Conservation (phyloP, 75 land plant genomes). For the Picea sitchensis region DNA sequence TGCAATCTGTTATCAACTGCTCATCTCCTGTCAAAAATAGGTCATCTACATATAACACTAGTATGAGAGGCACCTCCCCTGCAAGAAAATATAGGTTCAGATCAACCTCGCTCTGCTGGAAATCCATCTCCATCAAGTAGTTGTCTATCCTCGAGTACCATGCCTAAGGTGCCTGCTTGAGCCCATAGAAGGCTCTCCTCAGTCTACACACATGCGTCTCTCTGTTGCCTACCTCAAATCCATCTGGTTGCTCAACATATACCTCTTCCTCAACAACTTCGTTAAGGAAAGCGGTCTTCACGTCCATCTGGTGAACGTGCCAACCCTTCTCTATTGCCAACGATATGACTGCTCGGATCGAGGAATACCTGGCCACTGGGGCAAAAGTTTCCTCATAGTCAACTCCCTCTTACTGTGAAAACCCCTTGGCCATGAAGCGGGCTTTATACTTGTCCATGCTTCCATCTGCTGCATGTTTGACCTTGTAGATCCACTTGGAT, state of each 20-base stretch:
- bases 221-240: too few relatives aligned
- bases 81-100: too few relatives aligned
- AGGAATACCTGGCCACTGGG: slow-evolving; percentile 7
- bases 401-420: background rate
- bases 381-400: slow-evolving; percentile 15
- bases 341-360: background rate
- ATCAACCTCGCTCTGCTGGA: too few relatives aligned
- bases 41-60: too few relatives aligned
- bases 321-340: background rate
- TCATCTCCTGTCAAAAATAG: too few relatives aligned
- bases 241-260: background rate
- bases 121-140: too few relatives aligned
- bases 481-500: background rate
- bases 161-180: too few relatives aligned
- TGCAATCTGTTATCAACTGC: too few relatives aligned
- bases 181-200: too few relatives aligned
- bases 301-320: slow-evolving; percentile 8
- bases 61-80: too few relatives aligned
- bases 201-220: too few relatives aligned
- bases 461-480: background rate
- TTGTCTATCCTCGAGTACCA: too few relatives aligned
- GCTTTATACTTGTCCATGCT: slow-evolving; percentile 8
- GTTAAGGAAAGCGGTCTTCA: slow-evolving; percentile 13
- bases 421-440: slow-evolving; percentile 7
- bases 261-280: slow-evolving; percentile 11